Evolutionary conservation across 164 flowering plant species (phyloP), one percentile per base, ranked within the genome.

Genomic region (Chloranthus sessilifolius): DNA sequence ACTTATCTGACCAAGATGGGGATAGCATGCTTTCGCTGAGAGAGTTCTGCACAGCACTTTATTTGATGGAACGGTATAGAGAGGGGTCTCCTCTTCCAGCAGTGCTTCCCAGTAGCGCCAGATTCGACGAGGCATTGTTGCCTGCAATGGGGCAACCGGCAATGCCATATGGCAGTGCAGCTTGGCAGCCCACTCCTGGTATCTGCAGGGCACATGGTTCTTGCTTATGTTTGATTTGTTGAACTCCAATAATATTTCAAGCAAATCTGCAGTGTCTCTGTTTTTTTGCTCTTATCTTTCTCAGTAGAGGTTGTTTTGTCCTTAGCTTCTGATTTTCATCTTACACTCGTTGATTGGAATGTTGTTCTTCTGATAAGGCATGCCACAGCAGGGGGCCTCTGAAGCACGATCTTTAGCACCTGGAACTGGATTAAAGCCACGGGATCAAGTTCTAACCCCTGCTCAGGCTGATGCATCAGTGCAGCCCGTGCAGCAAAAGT

Each of bases 1-100:
- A 91, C 65, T 76, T 91, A 54, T 82, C 98, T 37, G 98, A 91
- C 69, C 96, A 91, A 66, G 98, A 91, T 68, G 77, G 69, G 61
- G 98, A 91, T 58, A 85, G 90, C 65, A 91, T 85, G 96, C 94
- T 91, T 61, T 81, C 98, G 29, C 59, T 85, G 62, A 79, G 76
- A 64, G 98, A 91, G 58, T 91, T 91, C 57, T 91, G 95, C 64
- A 69, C 80, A 55, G 83, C 98, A 35, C 83, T 91, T 16, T 91
- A 88, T 68, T 68, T 91, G 73, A 88, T 91, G 96, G 98, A 91
- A 55, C 78, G 95, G 24, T 82, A 51, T 60, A 83, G 96, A 61
- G 98, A 85, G 79, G 98, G 96, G 10, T 81, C 79, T 35, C 74
- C 95, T 59, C 88, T 88, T 64, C 95, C 98, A 55, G 36, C 81